Evolutionary conservation across 495 filamentous ascomycete species (phyloP), one percentile per base, ranked within the genome.

Genomic region (Opeltia flavorubescens): DNA sequence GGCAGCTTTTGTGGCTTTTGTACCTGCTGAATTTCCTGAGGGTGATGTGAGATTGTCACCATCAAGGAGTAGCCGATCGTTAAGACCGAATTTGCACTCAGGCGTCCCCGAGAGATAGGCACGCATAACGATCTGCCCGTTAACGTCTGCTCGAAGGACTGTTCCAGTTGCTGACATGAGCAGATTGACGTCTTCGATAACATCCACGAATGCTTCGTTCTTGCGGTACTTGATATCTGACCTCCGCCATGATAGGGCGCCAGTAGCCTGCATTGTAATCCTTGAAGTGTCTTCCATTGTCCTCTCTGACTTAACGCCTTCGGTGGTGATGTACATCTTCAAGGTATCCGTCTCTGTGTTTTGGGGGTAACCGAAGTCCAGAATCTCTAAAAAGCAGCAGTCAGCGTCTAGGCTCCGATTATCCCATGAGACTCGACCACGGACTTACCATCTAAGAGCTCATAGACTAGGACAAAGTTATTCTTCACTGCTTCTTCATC

Each of bases 321-420:
- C 93, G 41, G 93, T 96, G 12, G 93, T 99, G 66, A 99, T 99
- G 70, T 99, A 96, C 89, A 96, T 95, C 69, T 96, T 99, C 49
- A 99, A 74, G 15, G 93, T 99, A 60, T 99, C 93, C 33, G 89
- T 89, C 68, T 99, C 93, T 54, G 93, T 96, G 64, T 96, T 96
- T 62, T 99, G 93, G 43, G 93, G 93, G 62, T 99, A 99, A 56
- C 93, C 93, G 61, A 96, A 99, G 66, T 99, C 93, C 58, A 99
- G 77, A 55, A 99, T 95, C 66, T 99, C 91, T 95, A 18, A 2
- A 12, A 41, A 13, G 58, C 33, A 29, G 13, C 17, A 11, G 24
- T 43, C 43, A 51, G 29, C 38, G 20, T 21, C 3, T 25, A 45
- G 1, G n/a, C 31, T 44, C 8, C 43, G 25, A 24, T 6, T 27